phyloP scores from a whole-genome alignment of 2,329 filamentous ascomycete species.

The Colletotrichum gloeosporioides region DNA sequence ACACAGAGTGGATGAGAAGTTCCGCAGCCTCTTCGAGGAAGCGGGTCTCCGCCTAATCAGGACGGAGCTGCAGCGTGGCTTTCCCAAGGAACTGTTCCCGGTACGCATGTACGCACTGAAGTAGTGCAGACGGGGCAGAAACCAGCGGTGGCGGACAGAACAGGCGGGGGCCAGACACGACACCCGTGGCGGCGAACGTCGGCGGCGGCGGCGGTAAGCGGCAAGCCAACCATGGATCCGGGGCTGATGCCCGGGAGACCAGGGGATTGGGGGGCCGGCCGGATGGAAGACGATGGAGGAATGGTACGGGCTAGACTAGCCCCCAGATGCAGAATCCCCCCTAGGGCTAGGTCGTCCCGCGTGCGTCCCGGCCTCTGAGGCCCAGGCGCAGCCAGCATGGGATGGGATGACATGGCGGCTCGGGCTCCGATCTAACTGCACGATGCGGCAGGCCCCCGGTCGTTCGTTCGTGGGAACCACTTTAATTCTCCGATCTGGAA shows the following conservation, averaged over 20 bases:
- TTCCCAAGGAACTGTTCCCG: conserved; percentile 72
- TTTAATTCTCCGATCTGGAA: conserved; percentile 20
- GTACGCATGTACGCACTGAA: conserved; percentile 81
- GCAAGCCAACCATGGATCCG: conserved; percentile 16
- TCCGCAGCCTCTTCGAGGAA: conserved; percentile 69
- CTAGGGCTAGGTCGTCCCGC: background rate
- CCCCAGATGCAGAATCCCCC: background rate
- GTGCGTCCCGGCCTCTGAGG: background rate
- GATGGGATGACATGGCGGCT: conserved; percentile 20
- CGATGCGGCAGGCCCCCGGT: conserved; percentile 19
- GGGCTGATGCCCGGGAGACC: background rate
- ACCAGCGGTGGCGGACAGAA: conserved; percentile 9
- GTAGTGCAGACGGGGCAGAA: conserved; percentile 3
- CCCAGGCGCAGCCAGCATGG: background rate
- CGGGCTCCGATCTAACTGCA: conserved; percentile 21
- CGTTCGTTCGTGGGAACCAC: conserved; percentile 17
- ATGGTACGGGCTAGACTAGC: background rate
- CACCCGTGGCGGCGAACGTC: background rate
- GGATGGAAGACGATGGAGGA: background rate
- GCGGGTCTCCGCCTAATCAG: conserved; percentile 73
- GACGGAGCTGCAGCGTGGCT: conserved; percentile 75
- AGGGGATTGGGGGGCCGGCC: conserved; percentile 2
- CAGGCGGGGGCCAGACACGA: background rate
- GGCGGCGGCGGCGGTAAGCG: conserved; percentile 7
- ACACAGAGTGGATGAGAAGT: conserved; percentile 72